A percentile compares a stretch with the other conserved stretches of the same genome.
Evolutionary conservation across 2,329 filamentous ascomycete species (phyloP).

Genomic region (Fusarium sp.): DNA sequence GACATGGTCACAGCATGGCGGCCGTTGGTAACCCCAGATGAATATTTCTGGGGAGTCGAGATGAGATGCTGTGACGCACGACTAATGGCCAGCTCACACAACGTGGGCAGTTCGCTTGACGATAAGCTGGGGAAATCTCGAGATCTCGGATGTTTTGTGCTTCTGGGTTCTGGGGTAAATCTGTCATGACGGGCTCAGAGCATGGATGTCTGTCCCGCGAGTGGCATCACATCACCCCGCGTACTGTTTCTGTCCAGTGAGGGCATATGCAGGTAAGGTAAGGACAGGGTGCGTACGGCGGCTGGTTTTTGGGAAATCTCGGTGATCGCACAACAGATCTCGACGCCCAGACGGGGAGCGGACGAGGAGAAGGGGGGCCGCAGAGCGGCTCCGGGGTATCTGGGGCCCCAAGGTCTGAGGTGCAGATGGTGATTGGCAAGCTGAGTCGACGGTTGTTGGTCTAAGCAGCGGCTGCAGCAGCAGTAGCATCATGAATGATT

Average conservation of each 20-base stretch:
- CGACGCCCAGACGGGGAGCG: constrained; percentile 14
- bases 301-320: constrained; percentile 1
- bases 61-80: not conserved
- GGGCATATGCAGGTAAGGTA: constrained; percentile 8
- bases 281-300: constrained; percentile 15
- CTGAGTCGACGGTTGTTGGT: not conserved
- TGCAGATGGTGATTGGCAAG: not conserved
- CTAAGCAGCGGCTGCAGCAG: not conserved
- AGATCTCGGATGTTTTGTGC: constrained; percentile 22
- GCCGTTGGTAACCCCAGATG: not conserved
- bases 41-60: constrained; percentile 1
- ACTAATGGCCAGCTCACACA: not conserved
- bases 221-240: constrained; percentile 31
- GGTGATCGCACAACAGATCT: constrained; percentile 15
- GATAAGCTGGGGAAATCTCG: constrained; percentile 24
- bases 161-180: constrained; percentile 14
- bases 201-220: constrained; percentile 13
- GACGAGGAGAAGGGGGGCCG: constrained; percentile 26
- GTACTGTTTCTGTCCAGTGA: constrained; percentile 24
- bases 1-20: not conserved
- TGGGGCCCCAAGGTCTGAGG: not conserved
- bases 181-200: constrained; percentile 17
- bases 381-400: constrained; percentile 38
- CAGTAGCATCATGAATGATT: constrained; percentile 3
- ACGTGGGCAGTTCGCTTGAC: constrained; percentile 5